Evolutionary conservation across 305 asterid genomes (phyloP), one percentile per base, ranked within the genome.

Genomic region (Rubia peregrina): DNA sequence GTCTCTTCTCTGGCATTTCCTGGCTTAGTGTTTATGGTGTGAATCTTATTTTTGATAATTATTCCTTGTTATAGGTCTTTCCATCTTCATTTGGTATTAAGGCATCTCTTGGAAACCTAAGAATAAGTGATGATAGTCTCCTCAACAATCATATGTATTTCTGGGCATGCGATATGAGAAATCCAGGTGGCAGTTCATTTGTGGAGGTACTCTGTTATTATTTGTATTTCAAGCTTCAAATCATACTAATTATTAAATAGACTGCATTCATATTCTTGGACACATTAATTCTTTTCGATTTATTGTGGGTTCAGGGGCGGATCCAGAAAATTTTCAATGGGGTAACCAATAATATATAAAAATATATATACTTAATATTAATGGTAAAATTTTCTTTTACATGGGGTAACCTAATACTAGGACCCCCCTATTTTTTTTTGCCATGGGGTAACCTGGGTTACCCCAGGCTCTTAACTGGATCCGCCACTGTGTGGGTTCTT

Each of bases 151-250:
- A 93, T 82, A 82, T 83, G 80, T 93, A 93, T 83, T 93, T 86
- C 85, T 93, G 97, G 97, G 96, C 96, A 56, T 93, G 98, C 77
- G 94, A 93, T 80, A 93, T 93, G 98, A 88, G 98, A 85, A 86
- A 93, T 83, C 94, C 95, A 16, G 98, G 97, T 71, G 98, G 98
- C 69, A 93, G 80, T 74, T 93, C 98, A 57, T 93, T 93, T 78
- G 97, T 93, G 72, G 96, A 93, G 98, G 98, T 93, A 85, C 53
- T 49, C 21, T 21, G 46, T 65, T 42, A 69, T 42, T 61, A 22
- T 55, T 46, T 21, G 73, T 4, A 9, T 69, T 69, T 53, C n/a
- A 6, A 42, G 24, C 69, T 65, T 55, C 48, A 42, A n/a, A 42
- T 9, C 55, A n/a, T 21, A 21, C 55, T 11, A 42, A 4, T 10